Evolutionary conservation across 176 grass and related monocot species (phyloP), one percentile per base, ranked within the genome.

Genomic region (Oryza coarctata): DNA sequence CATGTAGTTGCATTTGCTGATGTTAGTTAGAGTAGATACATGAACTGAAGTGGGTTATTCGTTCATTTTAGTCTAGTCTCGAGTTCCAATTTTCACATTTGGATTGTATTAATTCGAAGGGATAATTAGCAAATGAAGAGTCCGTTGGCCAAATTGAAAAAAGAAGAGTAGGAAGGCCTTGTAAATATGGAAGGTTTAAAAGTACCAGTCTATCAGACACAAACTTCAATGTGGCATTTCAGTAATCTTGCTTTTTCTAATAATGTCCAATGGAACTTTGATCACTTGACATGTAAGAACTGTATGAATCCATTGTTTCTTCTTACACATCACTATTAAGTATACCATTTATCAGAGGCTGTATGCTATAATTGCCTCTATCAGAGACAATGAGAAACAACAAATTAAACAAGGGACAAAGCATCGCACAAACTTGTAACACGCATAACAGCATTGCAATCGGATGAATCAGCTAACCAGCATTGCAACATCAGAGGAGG

Each of bases 1-100:
- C 33, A 60, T 70, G 44, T 57, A 30, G 66, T 38, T 71, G 68
- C 49, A 61, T 71, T 29, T 62, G 50, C 65, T 6, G 67, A 41
- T 60, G 27, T 71, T 28, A 71, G 68, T 73, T 71, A 15, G 27
- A 18, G 22, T 82, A 58, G 80, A 6, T 63, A n/a, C 52, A 52
- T 73, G 35, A 63, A 44, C 52, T 72, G 50, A 61, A 15, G 36
- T 82, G 6, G 33, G 50, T 61, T 44, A 63, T 20, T 32, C 1
- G 12, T 44, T 38, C 26, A 45, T 25, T 82, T 32, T 73, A 69
- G 18, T 79, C 7, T 5, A 70, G 65, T 81, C 14, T 62, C 8
- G 28, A 55, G 17, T 86, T 86, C 0, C 31, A 63, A 17, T 27
- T 73, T 39, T 39, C 17, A 33, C n/a, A 6, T 55, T 41, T 57